Evolutionary conservation across 2,329 filamentous ascomycete species (phyloP).

Genomic region (Bipolaris zeicola): DNA sequence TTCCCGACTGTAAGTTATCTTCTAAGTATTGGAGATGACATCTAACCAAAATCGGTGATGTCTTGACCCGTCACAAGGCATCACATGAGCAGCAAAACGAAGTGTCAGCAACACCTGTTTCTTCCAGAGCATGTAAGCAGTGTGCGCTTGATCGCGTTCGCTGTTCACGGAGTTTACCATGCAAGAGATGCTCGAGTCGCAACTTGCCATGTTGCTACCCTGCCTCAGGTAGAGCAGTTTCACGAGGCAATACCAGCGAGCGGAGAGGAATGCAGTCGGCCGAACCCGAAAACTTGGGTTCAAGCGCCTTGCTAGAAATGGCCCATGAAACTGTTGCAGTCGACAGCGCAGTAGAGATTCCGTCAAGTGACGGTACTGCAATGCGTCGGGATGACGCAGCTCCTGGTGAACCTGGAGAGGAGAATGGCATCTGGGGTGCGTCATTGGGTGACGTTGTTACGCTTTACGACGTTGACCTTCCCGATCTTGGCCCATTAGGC

Average conservation of each 20-base stretch:
- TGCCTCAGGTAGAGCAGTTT: not conserved
- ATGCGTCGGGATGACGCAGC: conserved; percentile 21
- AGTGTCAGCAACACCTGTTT: not conserved
- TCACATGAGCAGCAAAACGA: conserved; percentile 10
- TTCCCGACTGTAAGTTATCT: conserved; percentile 2
- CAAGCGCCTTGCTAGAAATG: not conserved
- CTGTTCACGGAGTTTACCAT: not conserved
- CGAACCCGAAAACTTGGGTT: not conserved
- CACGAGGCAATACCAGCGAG: not conserved
- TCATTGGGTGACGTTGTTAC: not conserved
- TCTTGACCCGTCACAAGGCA: conserved; percentile 12
- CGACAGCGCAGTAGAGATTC: not conserved
- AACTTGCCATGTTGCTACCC: not conserved
- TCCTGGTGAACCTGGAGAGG: not conserved
- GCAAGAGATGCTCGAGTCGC: not conserved
- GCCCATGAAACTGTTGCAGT: not conserved
- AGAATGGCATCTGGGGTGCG: not conserved
- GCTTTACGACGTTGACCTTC: conserved; percentile 8
- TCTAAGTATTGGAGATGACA: not conserved
- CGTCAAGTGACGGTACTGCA: conserved; percentile 1
- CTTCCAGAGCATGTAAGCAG: not conserved
- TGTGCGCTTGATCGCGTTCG: not conserved
- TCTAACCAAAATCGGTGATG: conserved; percentile 2
- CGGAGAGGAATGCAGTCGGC: not conserved
- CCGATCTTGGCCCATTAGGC: conserved; percentile 8